Evolutionary conservation across 2,329 filamentous ascomycete genomes (phyloP).

Genomic region (Fusarium concolor): DNA sequence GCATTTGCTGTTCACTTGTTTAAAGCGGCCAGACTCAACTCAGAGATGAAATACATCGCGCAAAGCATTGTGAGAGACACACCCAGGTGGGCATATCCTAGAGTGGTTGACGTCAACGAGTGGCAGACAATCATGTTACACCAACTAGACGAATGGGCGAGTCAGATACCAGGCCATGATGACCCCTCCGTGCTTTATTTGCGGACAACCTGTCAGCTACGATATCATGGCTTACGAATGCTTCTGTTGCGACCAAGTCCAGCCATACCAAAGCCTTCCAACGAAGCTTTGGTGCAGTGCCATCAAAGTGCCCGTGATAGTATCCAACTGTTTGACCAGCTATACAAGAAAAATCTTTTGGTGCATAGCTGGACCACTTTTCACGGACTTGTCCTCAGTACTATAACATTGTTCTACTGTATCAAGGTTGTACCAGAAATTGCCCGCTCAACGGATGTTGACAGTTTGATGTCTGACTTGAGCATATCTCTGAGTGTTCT

Average conservation of each 20-base stretch:
- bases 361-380: slow-evolving; percentile 62
- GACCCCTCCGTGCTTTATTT: slow-evolving; percentile 41
- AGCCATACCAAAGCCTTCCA: slow-evolving; percentile 60
- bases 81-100: slow-evolving; percentile 62
- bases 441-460: slow-evolving; percentile 51
- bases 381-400: slow-evolving; percentile 61
- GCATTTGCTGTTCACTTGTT: slow-evolving; percentile 62
- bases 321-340: slow-evolving; percentile 55
- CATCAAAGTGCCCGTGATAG: slow-evolving; percentile 56
- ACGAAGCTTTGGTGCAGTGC: slow-evolving; percentile 55
- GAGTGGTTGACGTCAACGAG: slow-evolving; percentile 55
- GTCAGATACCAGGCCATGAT: slow-evolving; percentile 49
- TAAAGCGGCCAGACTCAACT: slow-evolving; percentile 60
- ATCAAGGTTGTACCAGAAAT: slow-evolving; percentile 60
- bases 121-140: slow-evolving; percentile 60
- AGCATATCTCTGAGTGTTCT: slow-evolving; percentile 59
- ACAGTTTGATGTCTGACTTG: slow-evolving; percentile 56
- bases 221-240: slow-evolving; percentile 62
- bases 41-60: slow-evolving; percentile 68
- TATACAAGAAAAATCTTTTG: slow-evolving; percentile 59
- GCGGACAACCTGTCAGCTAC: slow-evolving; percentile 54
- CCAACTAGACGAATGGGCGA: slow-evolving; percentile 56
- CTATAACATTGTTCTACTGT: slow-evolving; percentile 63
- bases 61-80: slow-evolving; percentile 62
- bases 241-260: slow-evolving; percentile 64